Evolutionary conservation across 2,329 filamentous ascomycete species (phyloP), one percentile per base, ranked within the genome.

Genomic region (Alternaria triticimaculans): DNA sequence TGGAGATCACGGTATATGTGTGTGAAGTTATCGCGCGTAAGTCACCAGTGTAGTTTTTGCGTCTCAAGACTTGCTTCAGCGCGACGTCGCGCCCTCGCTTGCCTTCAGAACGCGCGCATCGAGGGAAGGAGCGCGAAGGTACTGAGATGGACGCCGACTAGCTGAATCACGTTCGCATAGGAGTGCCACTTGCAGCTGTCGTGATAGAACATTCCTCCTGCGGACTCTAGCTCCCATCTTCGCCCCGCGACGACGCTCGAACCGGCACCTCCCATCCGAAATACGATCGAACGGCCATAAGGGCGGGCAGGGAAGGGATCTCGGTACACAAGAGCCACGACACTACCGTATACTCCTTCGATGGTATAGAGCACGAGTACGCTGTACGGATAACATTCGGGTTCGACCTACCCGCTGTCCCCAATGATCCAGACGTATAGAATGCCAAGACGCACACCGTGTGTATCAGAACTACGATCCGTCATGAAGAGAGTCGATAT

Each of bases 1-100:
- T 62, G 63, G 55, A 45, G 23, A 48, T 58, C 56, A 64, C 60
- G 53, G 55, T 26, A 48, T 58, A 60, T 67, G 25, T 18, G 48
- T 55, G 26, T 55, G 26, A 48, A 21, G 25, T 46, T 30, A 55
- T 45, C 43, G 48, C 41, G 25, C 30, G 41, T 57, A 51, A 28
- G n/a, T 23, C 20, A 14, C 25, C 14, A 26, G 21, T 26, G 45
- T 14, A 26, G 15, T 60, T 12, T 37, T 21, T 44, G 46, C 37
- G 58, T 64, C 51, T 48, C 53, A 49, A 46, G 21, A 53, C 44
- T 53, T 46, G 62, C 58, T 61, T 63, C 61, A 60, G 55, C 60
- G 25, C 28, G 30, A 51, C 43, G 49, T 41, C 30, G 41, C 48
- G 37, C 55, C 12, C 46, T 51, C 21, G 49, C 30, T 48, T 57